Evolutionary conservation across 106 monocot genomes (phyloP), one percentile per base, ranked within the genome.

Genomic region (Allium sativum): DNA sequence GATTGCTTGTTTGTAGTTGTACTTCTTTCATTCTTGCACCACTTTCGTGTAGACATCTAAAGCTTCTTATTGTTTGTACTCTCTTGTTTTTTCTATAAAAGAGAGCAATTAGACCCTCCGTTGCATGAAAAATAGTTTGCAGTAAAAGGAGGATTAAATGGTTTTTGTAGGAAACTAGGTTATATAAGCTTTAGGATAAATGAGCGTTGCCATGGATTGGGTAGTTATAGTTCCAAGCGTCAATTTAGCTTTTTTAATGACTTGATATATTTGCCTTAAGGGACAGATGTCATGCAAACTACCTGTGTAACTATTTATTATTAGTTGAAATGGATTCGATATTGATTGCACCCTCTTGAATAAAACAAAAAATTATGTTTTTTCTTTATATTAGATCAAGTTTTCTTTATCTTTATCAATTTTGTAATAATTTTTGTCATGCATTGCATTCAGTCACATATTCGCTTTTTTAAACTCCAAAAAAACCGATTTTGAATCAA

Each of bases 11-110:
- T 40, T 62, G 62, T 20, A 62, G 6, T 14, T 62, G 62, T 3
- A 62, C 62, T 9, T 16, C 46, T 46, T 62, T 62, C n/a, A 44
- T 14, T 11, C n/a, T n/a, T 20, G n/a, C 18, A 0, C 46, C 14
- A 14, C 12, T 47, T 46, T 62, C 62, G 46, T 18, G 46, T 45
- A 62, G 62, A 62, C 62, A 62, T 47, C 9, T 62, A 42, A 46
- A 62, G 62, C 62, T 62, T 9, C 12, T 45, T n/a, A 12, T 62
- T 0, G 12, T 62, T 21, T 47, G 17, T 62, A 10, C 47, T 46
- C 62, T 18, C 62, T 46, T 45, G 44, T 46, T 45, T 12, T 12
- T 47, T 62, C 62, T 17, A 47, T 11, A 62, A 6, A 62, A 19
- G 0, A 62, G 14, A 62, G 62, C 45, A 46, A 47, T 62, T 12